Base-by-base conservation (phyloP, 2,329 filamentous ascomycete species). In the Thermoascus crustaceus region DNA sequence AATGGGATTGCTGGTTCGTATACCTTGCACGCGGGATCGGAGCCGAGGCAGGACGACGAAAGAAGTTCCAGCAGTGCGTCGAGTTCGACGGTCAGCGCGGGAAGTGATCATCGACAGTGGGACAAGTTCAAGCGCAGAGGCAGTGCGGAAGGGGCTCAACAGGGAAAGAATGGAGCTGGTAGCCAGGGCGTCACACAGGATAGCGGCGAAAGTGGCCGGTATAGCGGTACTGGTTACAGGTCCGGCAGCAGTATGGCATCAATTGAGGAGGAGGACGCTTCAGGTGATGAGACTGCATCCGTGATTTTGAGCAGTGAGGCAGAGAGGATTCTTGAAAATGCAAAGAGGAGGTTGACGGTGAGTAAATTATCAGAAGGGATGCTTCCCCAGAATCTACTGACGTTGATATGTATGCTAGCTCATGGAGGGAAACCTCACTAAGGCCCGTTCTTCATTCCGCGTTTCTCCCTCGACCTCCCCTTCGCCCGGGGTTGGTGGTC, bases 291-390 rank as follows among this genome's bases (percentile, higher is more conserved):
- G 29, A 76, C 81, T 49, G 85, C 85, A 3, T 85, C 83, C 32
- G 78, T 74, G 10, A 78, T 84, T 16, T 64, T 94, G 44, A 89
- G 85, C 57, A 80, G 81, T 47, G 77, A 86, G 49, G 88, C 88
- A 1, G 88, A 95, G 56, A 72, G 88, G 53, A 95, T 95, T 54
- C 71, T 96, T 37, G 85, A 87, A 37, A 94, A 94, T 61, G 89
- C 89, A 20, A 95, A 95, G 66, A 81, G 79, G 57, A 75, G 87
- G 48, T 69, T 96, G 42, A 91, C 85, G 54, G 86, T 93, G 71
- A 58, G 84, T 63, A n/a, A n/a, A n/a, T n/a, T n/a, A n/a, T n/a
- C n/a, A n/a, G n/a, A n/a, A n/a, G n/a, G n/a, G n/a, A n/a, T n/a
- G n/a, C n/a, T n/a, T n/a, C n/a, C n/a, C n/a, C n/a, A n/a, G n/a